Base-by-base conservation (phyloP, 2,329 filamentous ascomycete genomes). In the Fonsecaea nubica region DNA sequence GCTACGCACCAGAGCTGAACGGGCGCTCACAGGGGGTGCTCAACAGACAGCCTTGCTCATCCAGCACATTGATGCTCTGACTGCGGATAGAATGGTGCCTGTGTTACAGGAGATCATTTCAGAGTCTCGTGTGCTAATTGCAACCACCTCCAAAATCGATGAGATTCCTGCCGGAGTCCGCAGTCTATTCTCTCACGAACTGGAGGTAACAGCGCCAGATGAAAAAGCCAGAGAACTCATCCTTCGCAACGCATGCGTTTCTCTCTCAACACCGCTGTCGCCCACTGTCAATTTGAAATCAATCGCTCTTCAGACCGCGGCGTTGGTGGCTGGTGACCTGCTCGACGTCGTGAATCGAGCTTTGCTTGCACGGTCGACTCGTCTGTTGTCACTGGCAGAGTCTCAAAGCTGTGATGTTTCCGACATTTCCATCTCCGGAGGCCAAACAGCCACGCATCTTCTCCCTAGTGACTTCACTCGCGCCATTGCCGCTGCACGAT, bases 281-380 rank as follows among this genome's bases (percentile, higher is more conserved):
- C 86, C 90, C 0, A 90, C 93, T 58, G 92, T 97, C 3, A 93
- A 97, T 63, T 83, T 99, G 4, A 86, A 88, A 68, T 88, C 90
- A 9, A 89, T 99, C 15, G 95, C 95, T 0, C 85, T 99, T 58
- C 98, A 98, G 81, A 99, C 95, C 8, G 95, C 95, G 6, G 95
- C 95, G 1, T 84, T 99, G 7, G 95, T 99, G 2, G 95, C 95
- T 21, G 95, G 93, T 13, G 94, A 99, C 76, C 81, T 99, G 9
- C 90, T 96, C 1, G 95, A 99, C 75, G 94, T 99, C 0, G 92
- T 97, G 36, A 93, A 97, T 74, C 88, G 95, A 55, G 95, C 95
- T 1, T 83, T 92, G 0, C 88, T 94, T 10, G 92, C 92, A 6
- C 89, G 91, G 69, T 86, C 86, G 52, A 85, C 88, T 45, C 90